These are phyloP conservation scores for Russula abietina DNA, from an alignment of 768 basidiomycete genomes.

Conservation along the genomic window DNA sequence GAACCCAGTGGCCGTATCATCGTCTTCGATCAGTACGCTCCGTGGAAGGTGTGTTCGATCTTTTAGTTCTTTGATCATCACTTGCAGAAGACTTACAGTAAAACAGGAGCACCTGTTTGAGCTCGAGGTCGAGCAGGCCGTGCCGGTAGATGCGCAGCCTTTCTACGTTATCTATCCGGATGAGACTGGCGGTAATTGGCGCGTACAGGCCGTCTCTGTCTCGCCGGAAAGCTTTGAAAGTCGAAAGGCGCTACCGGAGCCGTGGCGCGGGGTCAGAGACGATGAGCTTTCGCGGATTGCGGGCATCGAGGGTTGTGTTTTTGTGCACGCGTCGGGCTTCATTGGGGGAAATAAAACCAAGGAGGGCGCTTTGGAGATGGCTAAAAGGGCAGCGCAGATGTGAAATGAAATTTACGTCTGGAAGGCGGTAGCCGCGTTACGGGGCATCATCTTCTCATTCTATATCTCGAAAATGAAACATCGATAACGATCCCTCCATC, in stretches of 20 bases:
- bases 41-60: slow-evolving; percentile 68
- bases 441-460: neutral
- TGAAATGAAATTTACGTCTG: slow-evolving; percentile 22
- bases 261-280: slow-evolving; percentile 90
- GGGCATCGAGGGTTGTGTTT: slow-evolving; percentile 79
- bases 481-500: neutral
- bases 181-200: slow-evolving; percentile 69
- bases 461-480: neutral
- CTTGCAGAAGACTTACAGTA: slow-evolving; percentile 8
- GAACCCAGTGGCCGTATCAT: slow-evolving; percentile 75
- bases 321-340: slow-evolving; percentile 94
- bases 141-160: slow-evolving; percentile 47
- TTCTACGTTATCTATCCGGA: slow-evolving; percentile 90
- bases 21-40: slow-evolving; percentile 70
- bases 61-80: neutral
- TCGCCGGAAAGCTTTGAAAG: slow-evolving; percentile 81
- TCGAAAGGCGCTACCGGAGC: slow-evolving; percentile 86
- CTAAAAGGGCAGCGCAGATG: slow-evolving; percentile 52
- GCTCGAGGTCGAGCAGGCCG: slow-evolving; percentile 56
- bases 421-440: no score
- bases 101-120: slow-evolving; percentile 84
- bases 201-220: slow-evolving; percentile 86
- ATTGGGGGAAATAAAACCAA: slow-evolving; percentile 93
- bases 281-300: slow-evolving; percentile 65
- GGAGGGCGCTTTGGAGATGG: slow-evolving; percentile 80